Evolutionary conservation across 768 basidiomycete species (phyloP).

Genomic region (Leccinum obscurum): DNA sequence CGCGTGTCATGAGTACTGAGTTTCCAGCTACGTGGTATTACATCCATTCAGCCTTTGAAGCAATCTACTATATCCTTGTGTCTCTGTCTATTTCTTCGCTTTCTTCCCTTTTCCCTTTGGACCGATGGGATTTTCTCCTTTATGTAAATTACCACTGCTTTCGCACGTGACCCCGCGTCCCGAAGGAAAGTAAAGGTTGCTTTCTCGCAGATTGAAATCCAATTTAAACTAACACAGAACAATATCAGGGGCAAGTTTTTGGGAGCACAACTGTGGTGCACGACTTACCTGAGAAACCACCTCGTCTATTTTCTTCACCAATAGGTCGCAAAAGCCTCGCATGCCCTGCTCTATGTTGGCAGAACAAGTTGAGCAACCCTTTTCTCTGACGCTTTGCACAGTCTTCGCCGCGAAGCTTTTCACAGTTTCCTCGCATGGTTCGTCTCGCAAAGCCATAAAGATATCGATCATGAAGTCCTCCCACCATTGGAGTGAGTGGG

Average conservation of each 20-base stretch:
- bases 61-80: no score
- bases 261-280: not conserved
- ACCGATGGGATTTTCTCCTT: no score
- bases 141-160: no score
- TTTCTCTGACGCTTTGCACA: not conserved
- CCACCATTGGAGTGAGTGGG: slow-evolving; percentile 22
- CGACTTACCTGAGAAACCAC: not conserved
- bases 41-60: no score
- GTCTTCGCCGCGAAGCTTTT: not conserved
- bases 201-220: not conserved
- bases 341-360: slow-evolving; percentile 5
- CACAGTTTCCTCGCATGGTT: slow-evolving; percentile 17
- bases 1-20: no score
- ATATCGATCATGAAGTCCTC: slow-evolving; percentile 17
- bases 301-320: slow-evolving; percentile 1
- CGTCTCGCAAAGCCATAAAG: slow-evolving; percentile 17
- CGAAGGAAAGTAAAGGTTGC: no score
- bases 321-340: slow-evolving; percentile 15
- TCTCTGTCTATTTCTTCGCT: no score
- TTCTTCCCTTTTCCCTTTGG: no score
- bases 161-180: no score
- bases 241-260: not conserved
- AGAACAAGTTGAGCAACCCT: slow-evolving; percentile 6
- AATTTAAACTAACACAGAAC: not conserved
- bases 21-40: no score